Base-by-base conservation (phyloP, 805 yeast genomes). In the Ogataea philodendri region DNA sequence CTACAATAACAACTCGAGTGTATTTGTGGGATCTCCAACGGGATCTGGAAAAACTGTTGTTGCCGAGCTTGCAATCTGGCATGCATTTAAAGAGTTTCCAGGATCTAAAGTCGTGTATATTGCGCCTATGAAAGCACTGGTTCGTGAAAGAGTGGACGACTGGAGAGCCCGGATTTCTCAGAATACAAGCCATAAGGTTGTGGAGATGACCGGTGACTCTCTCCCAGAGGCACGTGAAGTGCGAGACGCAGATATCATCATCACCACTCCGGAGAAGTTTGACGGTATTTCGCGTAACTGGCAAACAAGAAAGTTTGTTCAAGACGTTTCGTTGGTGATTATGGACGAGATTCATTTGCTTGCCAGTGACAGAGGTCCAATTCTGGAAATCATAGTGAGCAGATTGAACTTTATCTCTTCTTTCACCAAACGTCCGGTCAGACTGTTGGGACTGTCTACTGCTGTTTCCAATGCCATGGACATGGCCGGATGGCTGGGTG, bases 41-140 rank as follows among this genome's bases (percentile, higher is more conserved):
- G 98, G 98, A 15, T 90, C 97, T 0, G 99, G 99, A 48, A 93
- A 93, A 60, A 93, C 98, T 0, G 83, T 93, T 21, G 97, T 94
- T 18, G 96, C 97, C 0, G 99, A 93, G 55, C 62, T 93, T 37
- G 97, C 97, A 0, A 85, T 93, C 10, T 93, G 97, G 97, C 90
- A 88, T 57, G 97, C 98, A 1, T 84, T 90, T 57, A 76, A 72
- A 29, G 82, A 84, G 30, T 78, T 71, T 39, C 96, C 97, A 0
- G 76, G 80, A 8, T 76, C 86, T 2, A 88, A 88, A 48, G 71
- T 85, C 16, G 90, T 84, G 6, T 84, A 85, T 54, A 83, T 84
- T 63, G 94, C 94, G 1, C 94, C 94, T 2, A 85, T 84, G 94
- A 84, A 85, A 50, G 94, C 94, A 0, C 69, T 84, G 48, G 94